Conservation (phyloP, 1,284 basidiomycete genomes). For the Ceratobasidium sp. region DNA sequence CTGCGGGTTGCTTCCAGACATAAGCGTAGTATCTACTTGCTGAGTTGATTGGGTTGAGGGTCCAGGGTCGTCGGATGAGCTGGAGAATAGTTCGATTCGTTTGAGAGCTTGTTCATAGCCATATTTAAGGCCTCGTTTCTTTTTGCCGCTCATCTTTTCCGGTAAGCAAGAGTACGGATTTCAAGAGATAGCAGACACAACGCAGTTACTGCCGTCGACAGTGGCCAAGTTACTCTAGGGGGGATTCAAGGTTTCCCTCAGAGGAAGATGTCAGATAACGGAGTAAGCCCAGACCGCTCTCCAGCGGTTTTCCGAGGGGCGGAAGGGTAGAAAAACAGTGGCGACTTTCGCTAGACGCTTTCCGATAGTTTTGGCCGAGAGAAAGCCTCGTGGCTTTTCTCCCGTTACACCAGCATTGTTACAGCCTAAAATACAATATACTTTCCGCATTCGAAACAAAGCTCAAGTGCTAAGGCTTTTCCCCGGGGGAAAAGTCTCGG, state of each 20-base stretch:
- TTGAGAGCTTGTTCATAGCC: no score
- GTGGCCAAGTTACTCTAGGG: not conserved
- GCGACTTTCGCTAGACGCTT: not conserved
- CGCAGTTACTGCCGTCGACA: no score
- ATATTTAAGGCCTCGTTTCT: no score
- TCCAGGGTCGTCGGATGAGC: no score
- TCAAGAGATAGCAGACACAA: no score
- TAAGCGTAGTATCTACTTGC: no score
- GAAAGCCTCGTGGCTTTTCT: not conserved
- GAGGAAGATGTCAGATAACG: not conserved
- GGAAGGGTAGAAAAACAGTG: not conserved
- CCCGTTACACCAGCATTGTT: not conserved
- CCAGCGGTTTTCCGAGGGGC: not conserved
- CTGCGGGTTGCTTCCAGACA: no score
- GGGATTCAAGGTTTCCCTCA: not conserved
- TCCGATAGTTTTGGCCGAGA: not conserved
- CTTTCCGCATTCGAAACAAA: not conserved
- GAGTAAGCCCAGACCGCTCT: not conserved
- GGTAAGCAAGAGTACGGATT: no score
- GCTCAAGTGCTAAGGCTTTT: not conserved
- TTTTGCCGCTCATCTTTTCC: no score
- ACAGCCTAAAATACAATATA: constrained; percentile 1
- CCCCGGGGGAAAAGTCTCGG: constrained; percentile 7
- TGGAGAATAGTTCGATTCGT: no score
- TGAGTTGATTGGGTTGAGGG: no score